Percentiles rank a stretch among this genome's conserved stretches.
Conservation (phyloP, 768 basidiomycete genomes). For the Amanita muscaria region DNA sequence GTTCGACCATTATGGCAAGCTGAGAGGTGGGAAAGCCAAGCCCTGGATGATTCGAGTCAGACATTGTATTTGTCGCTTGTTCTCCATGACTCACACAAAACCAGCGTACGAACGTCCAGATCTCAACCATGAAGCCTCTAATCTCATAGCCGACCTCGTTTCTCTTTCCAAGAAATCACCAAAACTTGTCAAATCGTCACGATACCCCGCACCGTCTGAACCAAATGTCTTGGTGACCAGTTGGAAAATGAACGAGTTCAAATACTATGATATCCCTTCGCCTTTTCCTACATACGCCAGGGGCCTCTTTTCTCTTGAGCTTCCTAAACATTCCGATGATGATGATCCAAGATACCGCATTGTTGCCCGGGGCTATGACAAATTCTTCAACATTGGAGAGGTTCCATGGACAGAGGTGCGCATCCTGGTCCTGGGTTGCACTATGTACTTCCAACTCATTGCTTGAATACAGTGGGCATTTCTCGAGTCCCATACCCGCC, state of each 20-base stretch:
- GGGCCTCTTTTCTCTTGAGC: constrained; percentile 71
- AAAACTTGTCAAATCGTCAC: constrained; percentile 56
- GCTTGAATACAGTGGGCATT: constrained; percentile 54
- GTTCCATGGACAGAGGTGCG: constrained; percentile 87
- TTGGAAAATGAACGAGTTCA: constrained; percentile 99
- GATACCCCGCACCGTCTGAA: constrained; percentile 50
- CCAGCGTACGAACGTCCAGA: neutral
- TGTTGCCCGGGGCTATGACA: constrained; percentile 90
- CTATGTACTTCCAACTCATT: neutral
- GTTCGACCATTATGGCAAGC: constrained; percentile 26
- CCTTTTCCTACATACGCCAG: constrained; percentile 94
- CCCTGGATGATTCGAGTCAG: neutral
- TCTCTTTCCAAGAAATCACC: constrained; percentile 43
- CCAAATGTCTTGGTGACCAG: constrained; percentile 52
- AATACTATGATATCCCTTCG: constrained; percentile 82
- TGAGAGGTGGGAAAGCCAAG: neutral
- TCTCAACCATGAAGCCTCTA: constrained; percentile 34
- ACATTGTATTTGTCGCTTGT: neutral
- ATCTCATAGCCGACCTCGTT: constrained; percentile 49
- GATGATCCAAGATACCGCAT: constrained; percentile 38
- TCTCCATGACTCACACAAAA: neutral
- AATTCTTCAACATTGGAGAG: constrained; percentile 97
- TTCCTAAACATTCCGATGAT: constrained; percentile 15
- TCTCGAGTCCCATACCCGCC: constrained; percentile 56
- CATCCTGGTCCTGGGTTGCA: neutral